Conservation (phyloP, 169 alveolate species). For the Plasmodium falciparum region DNA sequence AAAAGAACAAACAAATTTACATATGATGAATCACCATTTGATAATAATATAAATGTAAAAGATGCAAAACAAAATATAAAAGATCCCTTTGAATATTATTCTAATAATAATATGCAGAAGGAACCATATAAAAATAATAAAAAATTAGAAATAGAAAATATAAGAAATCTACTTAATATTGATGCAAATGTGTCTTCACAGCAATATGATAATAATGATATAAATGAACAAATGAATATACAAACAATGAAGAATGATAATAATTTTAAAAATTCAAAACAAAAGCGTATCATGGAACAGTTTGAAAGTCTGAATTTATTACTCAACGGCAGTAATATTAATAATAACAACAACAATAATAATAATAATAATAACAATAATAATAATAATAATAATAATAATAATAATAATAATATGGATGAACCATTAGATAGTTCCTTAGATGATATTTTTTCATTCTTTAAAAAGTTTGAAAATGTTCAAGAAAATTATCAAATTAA, state of each 20-base stretch:
- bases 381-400: background rate
- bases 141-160: constrained; percentile 1
- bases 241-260: too few species aligned
- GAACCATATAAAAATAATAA: background rate
- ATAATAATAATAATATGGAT: background rate
- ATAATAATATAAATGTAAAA: background rate
- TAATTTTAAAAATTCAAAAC: too few species aligned
- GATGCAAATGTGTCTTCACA: too few species aligned
- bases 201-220: too few species aligned
- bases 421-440: constrained; percentile 15
- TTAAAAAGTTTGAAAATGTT: constrained; percentile 28
- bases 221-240: too few species aligned
- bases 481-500: constrained; percentile 27
- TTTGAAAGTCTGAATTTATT: too few species aligned
- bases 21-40: background rate
- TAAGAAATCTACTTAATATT: background rate
- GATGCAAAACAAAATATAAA: constrained; percentile 4
- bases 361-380: background rate
- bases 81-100: constrained; percentile 54
- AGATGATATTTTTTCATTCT: constrained; percentile 20
- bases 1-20: background rate
- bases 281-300: too few species aligned
- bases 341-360: background rate
- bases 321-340: too few species aligned
- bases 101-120: background rate